These are phyloP conservation scores for Lactarius evosmus DNA, from an alignment of 768 basidiomycete species.

Conservation along the genomic window DNA sequence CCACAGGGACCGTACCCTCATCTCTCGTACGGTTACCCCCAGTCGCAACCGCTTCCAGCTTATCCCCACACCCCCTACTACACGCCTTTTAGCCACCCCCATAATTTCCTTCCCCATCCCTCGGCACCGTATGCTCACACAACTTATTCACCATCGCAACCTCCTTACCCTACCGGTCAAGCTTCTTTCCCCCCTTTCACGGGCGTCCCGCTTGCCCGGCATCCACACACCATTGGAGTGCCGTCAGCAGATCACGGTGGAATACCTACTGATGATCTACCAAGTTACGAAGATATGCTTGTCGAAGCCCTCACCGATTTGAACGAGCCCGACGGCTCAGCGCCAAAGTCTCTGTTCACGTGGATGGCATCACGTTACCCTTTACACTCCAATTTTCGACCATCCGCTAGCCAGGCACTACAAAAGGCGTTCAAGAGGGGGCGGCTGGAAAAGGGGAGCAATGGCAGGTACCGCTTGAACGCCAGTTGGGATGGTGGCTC, in stretches of 20 bases:
- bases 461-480: conserved; percentile 74
- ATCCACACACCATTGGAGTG: conserved; percentile 20
- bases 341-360: conserved; percentile 77
- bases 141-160: conserved; percentile 34
- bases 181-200: conserved; percentile 26
- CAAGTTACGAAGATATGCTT: conserved; percentile 91
- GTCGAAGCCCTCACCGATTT: conserved; percentile 70
- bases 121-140: conserved; percentile 39
- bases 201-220: conserved; percentile 25
- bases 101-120: conserved; percentile 33
- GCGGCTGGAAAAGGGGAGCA: conserved; percentile 69
- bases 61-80: conserved; percentile 73
- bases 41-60: conserved; percentile 40
- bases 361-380: conserved; percentile 86
- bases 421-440: conserved; percentile 85
- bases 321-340: conserved; percentile 68
- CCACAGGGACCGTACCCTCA: conserved; percentile 43
- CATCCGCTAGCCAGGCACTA: conserved; percentile 84
- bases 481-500: conserved; percentile 77
- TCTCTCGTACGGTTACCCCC: conserved; percentile 52
- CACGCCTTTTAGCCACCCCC: conserved; percentile 42
- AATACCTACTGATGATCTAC: conserved; percentile 51
- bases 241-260: conserved; percentile 31
- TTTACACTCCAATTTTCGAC: conserved; percentile 82
- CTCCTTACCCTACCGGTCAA: conserved; percentile 34